Evolutionary conservation across 2,329 filamentous ascomycete species (phyloP), one percentile per base, ranked within the genome.

Genomic region (Beauveria sp.): DNA sequence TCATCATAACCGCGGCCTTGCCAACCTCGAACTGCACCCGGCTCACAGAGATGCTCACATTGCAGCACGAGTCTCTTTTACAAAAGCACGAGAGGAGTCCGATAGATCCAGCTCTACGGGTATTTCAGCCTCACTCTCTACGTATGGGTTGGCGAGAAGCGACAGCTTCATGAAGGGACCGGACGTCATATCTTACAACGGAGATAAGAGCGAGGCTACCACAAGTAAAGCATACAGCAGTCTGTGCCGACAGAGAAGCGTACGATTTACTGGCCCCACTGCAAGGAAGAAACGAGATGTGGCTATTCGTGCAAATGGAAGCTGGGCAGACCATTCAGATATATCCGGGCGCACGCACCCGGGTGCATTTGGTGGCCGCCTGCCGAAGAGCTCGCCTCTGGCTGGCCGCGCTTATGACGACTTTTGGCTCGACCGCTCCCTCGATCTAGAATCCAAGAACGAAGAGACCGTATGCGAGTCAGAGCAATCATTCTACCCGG

Each of bases 41-140:
- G 81, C 82, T 2, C 78, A 82, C 54, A 77, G 82, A 59, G 83
- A 88, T 70, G 87, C 87, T 8, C 80, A 84, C 45, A 78, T 81
- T 45, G 86, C 87, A 24, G 87, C 87, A 8, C 74, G 77, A 40
- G 75, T 86, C 67, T 87, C 87, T 1, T 89, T 68, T 70, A 75
- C 7, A 77, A 81, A 63, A 81, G 81, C n/a, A 76, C 76, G 59
- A 75, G 42, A 54, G 22, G 50, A 49, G 22, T 49, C 58, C 3
- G 40, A 28, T 5, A 54, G 47, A 30, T 54, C 58, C 14, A 53
- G 46, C 38, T 52, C 49, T 2, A 54, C 22, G 12, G 42, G 38
- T 18, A 49, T 60, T 30, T 22, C 58, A 10, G 28, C 28, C 10
- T 60, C 58, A 1, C 14, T 22, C 3, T 60, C 50, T 30, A 22